These are phyloP conservation scores for Lichtheimia hyalospora DNA, from an alignment of 371 early-diverging fungal genomes.

Conservation along the genomic window DNA sequence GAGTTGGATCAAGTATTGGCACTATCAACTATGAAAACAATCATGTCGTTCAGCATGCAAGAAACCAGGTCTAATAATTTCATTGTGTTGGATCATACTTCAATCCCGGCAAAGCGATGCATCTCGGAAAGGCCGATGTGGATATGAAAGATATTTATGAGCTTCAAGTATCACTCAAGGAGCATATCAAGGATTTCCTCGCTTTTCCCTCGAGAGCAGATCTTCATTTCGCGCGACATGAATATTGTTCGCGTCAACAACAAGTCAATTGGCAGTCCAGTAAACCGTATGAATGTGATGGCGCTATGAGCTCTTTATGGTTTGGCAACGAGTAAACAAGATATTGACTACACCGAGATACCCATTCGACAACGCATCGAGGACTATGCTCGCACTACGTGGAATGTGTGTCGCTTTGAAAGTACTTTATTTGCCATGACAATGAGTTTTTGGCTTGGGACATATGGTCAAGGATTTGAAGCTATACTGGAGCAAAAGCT, in stretches of 20 bases:
- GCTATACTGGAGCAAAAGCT: constrained; percentile 67
- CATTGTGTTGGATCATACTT: too few relatives aligned
- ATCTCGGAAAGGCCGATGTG: constrained; percentile 35
- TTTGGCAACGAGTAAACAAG: constrained; percentile 21
- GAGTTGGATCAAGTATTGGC: too few relatives aligned
- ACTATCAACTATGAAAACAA: too few relatives aligned
- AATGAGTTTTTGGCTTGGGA: constrained; percentile 55
- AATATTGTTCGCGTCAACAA: constrained; percentile 87
- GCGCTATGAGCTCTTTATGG: constrained; percentile 80
- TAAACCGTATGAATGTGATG: constrained; percentile 88
- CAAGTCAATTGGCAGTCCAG: constrained; percentile 81
- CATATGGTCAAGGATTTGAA: constrained; percentile 63
- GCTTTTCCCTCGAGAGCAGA: constrained; percentile 81
- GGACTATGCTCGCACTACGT: constrained; percentile 16
- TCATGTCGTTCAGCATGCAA: too few relatives aligned
- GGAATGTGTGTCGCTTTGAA: constrained; percentile 52
- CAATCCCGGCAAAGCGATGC: constrained; percentile 53
- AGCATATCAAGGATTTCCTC: constrained; percentile 73
- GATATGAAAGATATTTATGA: constrained; percentile 63
- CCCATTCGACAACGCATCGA: constrained; percentile 7
- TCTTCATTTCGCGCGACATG: constrained; percentile 90
- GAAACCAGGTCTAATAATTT: too few relatives aligned
- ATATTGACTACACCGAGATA: background rate
- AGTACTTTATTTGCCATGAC: constrained; percentile 61
- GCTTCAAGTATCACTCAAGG: constrained; percentile 73